Percentiles rank a stretch among this genome's conserved stretches.
phyloP scores from a whole-genome alignment of 2,329 filamentous ascomycete species.

The Zarea fungicola region DNA sequence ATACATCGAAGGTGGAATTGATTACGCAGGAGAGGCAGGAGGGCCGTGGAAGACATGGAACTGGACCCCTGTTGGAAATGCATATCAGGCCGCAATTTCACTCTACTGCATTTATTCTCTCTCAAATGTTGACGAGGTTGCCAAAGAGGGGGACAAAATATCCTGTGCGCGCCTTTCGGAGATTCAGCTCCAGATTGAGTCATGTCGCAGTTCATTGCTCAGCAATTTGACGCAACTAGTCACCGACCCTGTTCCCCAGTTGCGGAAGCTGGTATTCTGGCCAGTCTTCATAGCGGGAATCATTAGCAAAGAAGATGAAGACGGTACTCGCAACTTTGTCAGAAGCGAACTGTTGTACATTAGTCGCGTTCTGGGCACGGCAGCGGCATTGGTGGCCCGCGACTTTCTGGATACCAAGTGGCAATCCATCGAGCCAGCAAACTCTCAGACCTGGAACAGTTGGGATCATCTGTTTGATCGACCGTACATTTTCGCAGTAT shows the following conservation, averaged over 20 bases:
- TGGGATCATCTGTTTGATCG: slow-evolving; percentile 7
- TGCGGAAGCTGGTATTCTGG: slow-evolving; percentile 21
- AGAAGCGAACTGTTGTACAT: slow-evolving; percentile 14
- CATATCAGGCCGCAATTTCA: slow-evolving; percentile 18
- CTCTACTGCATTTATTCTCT: slow-evolving; percentile 21
- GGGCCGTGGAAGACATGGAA: neutral
- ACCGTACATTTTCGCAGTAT: slow-evolving; percentile 1
- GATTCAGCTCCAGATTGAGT: slow-evolving; percentile 11
- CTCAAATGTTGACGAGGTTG: neutral
- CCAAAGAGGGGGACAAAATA: slow-evolving; percentile 2
- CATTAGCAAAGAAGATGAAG: slow-evolving; percentile 14
- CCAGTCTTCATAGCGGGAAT: slow-evolving; percentile 23
- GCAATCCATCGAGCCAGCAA: neutral
- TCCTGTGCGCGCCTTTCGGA: slow-evolving; percentile 4
- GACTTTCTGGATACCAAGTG: slow-evolving; percentile 12
- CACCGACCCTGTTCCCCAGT: neutral
- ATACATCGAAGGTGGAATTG: neutral
- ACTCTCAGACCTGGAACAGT: neutral
- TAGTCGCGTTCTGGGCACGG: slow-evolving; percentile 17
- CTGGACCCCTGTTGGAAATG: slow-evolving; percentile 16
- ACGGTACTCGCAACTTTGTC: slow-evolving; percentile 16
- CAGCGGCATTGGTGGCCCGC: slow-evolving; percentile 18
- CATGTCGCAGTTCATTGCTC: slow-evolving; percentile 9
- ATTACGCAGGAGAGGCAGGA: neutral
- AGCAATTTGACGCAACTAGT: slow-evolving; percentile 13